A percentile compares a stretch with the other conserved stretches of the same genome.
Evolutionary conservation across 2,329 filamentous ascomycete species (phyloP).

Genomic region (Penicillium sp.): DNA sequence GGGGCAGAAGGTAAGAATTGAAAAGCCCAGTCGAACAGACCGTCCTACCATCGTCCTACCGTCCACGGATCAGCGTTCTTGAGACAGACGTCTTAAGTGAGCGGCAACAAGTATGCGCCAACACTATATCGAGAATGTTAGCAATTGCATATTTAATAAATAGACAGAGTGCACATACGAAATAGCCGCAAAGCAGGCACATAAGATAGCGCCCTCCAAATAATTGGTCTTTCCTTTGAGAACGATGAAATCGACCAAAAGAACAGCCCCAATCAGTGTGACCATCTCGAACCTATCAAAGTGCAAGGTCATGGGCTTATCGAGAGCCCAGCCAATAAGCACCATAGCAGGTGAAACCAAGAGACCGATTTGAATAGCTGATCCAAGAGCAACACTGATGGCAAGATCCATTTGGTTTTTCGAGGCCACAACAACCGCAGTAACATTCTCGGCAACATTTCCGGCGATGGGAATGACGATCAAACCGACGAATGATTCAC

Average conservation of each 20-base stretch:
- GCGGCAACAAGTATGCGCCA: slow-evolving; percentile 16
- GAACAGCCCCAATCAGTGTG: slow-evolving; percentile 13
- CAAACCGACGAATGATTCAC: slow-evolving; percentile 68
- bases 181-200: slow-evolving; percentile 21
- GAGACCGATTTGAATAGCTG: slow-evolving; percentile 69
- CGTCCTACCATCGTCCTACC: too few species aligned
- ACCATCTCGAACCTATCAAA: slow-evolving; percentile 21
- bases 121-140: slow-evolving; percentile 10
- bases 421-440: slow-evolving; percentile 67
- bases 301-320: slow-evolving; percentile 20
- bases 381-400: slow-evolving; percentile 70
- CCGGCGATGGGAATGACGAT: slow-evolving; percentile 73
- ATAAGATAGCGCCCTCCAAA: slow-evolving; percentile 20
- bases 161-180: slow-evolving; percentile 12
- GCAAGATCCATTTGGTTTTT: slow-evolving; percentile 77
- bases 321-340: slow-evolving; percentile 68
- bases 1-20: not conserved
- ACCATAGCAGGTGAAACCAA: slow-evolving; percentile 70
- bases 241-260: slow-evolving; percentile 20
- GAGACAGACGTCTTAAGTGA: not conserved
- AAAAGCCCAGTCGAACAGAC: not conserved
- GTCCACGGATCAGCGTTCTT: not conserved
- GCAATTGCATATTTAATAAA: not conserved
- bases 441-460: slow-evolving; percentile 72
- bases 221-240: slow-evolving; percentile 22